Conservation (phyloP, 768 basidiomycete species). For the Tylopilus rubrobrunneus region DNA sequence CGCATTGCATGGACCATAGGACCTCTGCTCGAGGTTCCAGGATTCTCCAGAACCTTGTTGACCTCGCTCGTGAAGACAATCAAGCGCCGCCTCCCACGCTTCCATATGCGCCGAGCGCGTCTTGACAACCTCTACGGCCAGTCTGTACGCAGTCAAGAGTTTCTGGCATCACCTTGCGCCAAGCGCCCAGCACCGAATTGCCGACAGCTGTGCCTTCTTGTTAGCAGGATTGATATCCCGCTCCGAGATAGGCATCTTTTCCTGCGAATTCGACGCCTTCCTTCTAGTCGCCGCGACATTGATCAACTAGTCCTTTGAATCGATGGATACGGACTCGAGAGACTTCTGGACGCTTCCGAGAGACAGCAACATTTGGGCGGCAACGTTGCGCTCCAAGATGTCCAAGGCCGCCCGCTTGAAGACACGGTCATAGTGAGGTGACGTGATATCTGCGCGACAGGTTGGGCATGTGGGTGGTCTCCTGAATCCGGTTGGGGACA, state of each 20-base stretch:
- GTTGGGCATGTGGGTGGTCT: slow-evolving; percentile 56
- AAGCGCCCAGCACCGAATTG: slow-evolving; percentile 29
- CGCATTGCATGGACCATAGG: slow-evolving; percentile 50
- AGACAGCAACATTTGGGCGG: slow-evolving; percentile 44
- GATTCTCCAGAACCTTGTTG: slow-evolving; percentile 30
- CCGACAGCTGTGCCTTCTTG: slow-evolving; percentile 29
- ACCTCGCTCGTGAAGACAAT: slow-evolving; percentile 51
- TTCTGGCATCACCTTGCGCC: slow-evolving; percentile 36
- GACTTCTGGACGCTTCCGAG: slow-evolving; percentile 31
- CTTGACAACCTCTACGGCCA: slow-evolving; percentile 37
- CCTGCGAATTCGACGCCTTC: slow-evolving; percentile 11
- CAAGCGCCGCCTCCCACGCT: slow-evolving; percentile 60
- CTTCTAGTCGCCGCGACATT: not conserved
- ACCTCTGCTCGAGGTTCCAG: slow-evolving; percentile 36
- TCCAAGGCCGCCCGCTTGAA: slow-evolving; percentile 62
- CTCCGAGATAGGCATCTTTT: slow-evolving; percentile 23
- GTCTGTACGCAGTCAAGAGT: slow-evolving; percentile 39
- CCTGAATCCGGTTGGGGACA: slow-evolving; percentile 37
- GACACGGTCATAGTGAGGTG: slow-evolving; percentile 57
- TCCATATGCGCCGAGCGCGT: slow-evolving; percentile 52
- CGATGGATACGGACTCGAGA: slow-evolving; percentile 29
- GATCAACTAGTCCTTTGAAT: slow-evolving; percentile 15
- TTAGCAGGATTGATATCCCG: slow-evolving; percentile 28
- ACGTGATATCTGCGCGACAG: slow-evolving; percentile 54
- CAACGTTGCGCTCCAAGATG: slow-evolving; percentile 61